A percentile compares a stretch with the other conserved stretches of the same genome.
Evolutionary conservation across 257 asterid genomes (phyloP).

Genomic region (Solanum bulbocastanum): DNA sequence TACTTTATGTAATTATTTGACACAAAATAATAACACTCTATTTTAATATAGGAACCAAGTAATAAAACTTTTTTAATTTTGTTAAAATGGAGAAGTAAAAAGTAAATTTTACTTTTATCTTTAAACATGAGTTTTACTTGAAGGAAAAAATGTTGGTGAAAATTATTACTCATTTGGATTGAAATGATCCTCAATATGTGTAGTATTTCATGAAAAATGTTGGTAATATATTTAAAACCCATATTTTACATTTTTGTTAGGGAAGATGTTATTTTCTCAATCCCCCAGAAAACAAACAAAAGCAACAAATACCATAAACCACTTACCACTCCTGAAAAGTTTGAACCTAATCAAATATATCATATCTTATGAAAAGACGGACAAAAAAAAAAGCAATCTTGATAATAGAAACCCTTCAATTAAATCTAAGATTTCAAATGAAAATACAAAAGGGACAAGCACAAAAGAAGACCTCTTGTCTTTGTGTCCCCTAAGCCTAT

Average conservation of each 20-base stretch:
- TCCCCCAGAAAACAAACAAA: not conserved
- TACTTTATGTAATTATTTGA: too few relatives aligned
- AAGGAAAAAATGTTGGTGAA: not conserved
- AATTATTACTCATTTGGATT: not conserved
- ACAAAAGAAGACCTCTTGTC: slow-evolving; percentile 8
- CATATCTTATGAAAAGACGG: not conserved
- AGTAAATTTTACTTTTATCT: not conserved
- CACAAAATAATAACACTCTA: too few relatives aligned
- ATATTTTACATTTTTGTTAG: not conserved
- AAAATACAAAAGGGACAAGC: slow-evolving; percentile 5
- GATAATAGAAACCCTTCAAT: not conserved
- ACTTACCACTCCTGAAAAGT: not conserved
- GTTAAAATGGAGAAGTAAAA: too few relatives aligned
- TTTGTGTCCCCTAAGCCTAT: slow-evolving; percentile 15
- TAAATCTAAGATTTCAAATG: slow-evolving; percentile 1
- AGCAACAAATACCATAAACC: not conserved
- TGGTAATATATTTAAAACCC: not conserved
- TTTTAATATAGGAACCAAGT: too few relatives aligned
- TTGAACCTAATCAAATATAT: not conserved
- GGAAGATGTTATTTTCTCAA: not conserved
- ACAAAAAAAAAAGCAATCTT: not conserved
- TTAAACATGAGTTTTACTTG: not conserved
- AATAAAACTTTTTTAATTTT: not conserved
- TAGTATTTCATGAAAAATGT: not conserved
- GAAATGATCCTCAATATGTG: not conserved